A percentile compares a stretch with the other conserved stretches of the same genome.
These are phyloP conservation scores for Solanum chaucha DNA, from an alignment of 257 asterid genomes.

Conservation along the genomic window DNA sequence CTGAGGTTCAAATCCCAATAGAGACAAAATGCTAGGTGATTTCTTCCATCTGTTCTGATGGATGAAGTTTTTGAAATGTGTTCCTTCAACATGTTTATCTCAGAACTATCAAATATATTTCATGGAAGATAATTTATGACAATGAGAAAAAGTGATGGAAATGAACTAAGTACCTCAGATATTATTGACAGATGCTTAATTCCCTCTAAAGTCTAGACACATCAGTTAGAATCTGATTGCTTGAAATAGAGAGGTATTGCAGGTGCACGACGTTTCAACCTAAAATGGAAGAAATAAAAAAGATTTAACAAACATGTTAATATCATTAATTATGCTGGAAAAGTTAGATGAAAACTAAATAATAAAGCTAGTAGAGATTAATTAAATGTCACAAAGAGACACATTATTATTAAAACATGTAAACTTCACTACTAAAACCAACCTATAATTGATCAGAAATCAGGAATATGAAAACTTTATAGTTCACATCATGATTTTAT, in stretches of 20 bases:
- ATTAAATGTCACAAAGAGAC: neutral
- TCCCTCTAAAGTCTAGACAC: neutral
- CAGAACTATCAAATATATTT: neutral
- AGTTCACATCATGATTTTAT: neutral
- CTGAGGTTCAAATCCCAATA: neutral
- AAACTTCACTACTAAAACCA: neutral
- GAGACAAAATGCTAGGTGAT: neutral
- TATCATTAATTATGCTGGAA: neutral
- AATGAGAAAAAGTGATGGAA: neutral
- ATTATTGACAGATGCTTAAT: neutral
- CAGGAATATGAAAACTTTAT: neutral
- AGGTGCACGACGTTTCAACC: neutral
- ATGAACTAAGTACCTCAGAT: neutral
- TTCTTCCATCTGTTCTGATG: neutral
- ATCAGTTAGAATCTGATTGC: neutral
- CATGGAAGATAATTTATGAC: neutral
- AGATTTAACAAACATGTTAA: neutral
- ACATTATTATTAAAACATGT: too few relatives aligned
- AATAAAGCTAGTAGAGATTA: neutral
- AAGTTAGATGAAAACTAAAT: neutral
- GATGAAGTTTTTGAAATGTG: neutral
- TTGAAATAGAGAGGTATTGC: neutral
- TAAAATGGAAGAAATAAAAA: neutral
- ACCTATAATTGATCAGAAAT: neutral
- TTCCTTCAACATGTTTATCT: neutral